These are phyloP conservation scores for Rubroshorea leprosula DNA, from an alignment of 345 rosid species.

Conservation along the genomic window DNA sequence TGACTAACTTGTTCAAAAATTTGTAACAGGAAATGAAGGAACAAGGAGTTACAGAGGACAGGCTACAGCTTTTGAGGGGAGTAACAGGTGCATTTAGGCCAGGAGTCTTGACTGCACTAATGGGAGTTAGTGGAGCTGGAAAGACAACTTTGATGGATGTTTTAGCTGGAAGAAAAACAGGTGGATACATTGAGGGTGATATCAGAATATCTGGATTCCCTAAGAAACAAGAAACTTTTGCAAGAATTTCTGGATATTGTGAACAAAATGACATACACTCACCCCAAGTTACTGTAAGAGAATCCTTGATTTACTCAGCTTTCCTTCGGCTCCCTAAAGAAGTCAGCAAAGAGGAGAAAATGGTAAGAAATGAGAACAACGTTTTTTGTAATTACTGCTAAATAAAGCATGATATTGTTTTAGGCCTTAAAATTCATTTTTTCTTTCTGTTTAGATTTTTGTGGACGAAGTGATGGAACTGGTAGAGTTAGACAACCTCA, in stretches of 20 bases:
- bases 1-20: background rate
- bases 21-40: slow-evolving; percentile 71
- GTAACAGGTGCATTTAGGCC: slow-evolving; percentile 89
- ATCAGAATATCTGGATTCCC: slow-evolving; percentile 75
- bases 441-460: slow-evolving; percentile 36
- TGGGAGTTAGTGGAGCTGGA: slow-evolving; percentile 99
- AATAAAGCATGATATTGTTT: background rate
- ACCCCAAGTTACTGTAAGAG: slow-evolving; percentile 78
- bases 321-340: slow-evolving; percentile 79
- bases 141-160: slow-evolving; percentile 97
- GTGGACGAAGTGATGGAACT: slow-evolving; percentile 67
- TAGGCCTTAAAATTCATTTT: background rate
- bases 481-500: slow-evolving; percentile 54
- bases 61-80: slow-evolving; percentile 60
- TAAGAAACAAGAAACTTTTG: slow-evolving; percentile 86
- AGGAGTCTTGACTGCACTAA: slow-evolving; percentile 84
- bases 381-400: background rate
- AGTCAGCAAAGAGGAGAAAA: slow-evolving; percentile 62
- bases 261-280: slow-evolving; percentile 90
- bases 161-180: slow-evolving; percentile 86
- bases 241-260: slow-evolving; percentile 90
- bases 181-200: slow-evolving; percentile 87
- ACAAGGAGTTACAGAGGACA: slow-evolving; percentile 67
- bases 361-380: slow-evolving; percentile 34
- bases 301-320: slow-evolving; percentile 84